phyloP scores from a whole-genome alignment of 768 basidiomycete genomes.

The Calocera viscosa region DNA sequence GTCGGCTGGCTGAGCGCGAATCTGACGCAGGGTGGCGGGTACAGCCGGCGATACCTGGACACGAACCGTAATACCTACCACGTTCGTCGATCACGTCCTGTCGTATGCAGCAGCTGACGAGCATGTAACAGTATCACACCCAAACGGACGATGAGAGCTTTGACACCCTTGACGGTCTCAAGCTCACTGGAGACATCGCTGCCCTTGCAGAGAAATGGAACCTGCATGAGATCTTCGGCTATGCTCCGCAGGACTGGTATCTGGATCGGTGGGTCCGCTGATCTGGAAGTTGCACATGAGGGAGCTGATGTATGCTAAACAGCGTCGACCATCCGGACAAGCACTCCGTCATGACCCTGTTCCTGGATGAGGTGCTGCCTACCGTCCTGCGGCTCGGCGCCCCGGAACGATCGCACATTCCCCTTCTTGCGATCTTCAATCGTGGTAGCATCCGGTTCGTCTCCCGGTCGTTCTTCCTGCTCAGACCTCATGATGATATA shows the following conservation, averaged over 20 bases:
- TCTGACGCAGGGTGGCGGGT: constrained; percentile 29
- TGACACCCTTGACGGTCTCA: constrained; percentile 43
- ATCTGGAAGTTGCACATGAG: no score
- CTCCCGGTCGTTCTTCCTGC: neutral
- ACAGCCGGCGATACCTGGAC: constrained; percentile 55
- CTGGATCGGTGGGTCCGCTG: constrained; percentile 40
- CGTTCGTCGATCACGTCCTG: constrained; percentile 28
- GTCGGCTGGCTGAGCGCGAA: constrained; percentile 51
- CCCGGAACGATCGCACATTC: constrained; percentile 15
- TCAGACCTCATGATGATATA: neutral
- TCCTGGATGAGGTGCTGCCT: constrained; percentile 36
- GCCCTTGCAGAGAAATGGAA: constrained; percentile 47
- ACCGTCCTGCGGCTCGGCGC: constrained; percentile 40
- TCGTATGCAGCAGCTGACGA: neutral
- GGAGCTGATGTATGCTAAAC: no score
- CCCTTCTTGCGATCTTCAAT: constrained; percentile 22
- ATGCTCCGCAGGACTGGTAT: constrained; percentile 64
- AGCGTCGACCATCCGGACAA: neutral
- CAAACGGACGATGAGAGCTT: constrained; percentile 39
- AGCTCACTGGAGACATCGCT: constrained; percentile 45
- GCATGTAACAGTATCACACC: constrained; percentile 49
- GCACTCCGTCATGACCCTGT: constrained; percentile 13
- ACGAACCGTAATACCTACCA: constrained; percentile 67
- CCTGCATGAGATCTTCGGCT: constrained; percentile 51
- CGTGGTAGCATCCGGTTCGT: constrained; percentile 29